Base-by-base conservation (phyloP, 345 rosid genomes). In the Durio zibethinus region DNA sequence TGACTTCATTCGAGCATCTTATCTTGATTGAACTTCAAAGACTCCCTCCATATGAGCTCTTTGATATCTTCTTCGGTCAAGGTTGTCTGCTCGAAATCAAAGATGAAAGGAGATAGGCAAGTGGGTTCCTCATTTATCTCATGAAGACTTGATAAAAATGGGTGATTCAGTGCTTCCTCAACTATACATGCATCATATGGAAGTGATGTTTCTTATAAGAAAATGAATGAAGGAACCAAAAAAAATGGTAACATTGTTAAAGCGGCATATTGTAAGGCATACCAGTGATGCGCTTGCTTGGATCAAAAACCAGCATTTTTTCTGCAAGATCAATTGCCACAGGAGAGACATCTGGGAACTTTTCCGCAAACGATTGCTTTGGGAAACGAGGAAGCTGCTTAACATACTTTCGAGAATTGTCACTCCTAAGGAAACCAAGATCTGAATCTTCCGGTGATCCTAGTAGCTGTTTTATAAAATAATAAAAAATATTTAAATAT, bases 41-140 rank as follows among this genome's bases (percentile, higher is more conserved):
- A 87, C 84, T 94, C 97, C 80, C 80, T 81, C 88, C 83, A 91
- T 76, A 94, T 86, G 33, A 94, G 93, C 83, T 90, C 94, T 78
- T 87, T 94, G 29, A 94, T 91, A 48, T 92, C 97, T 54, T 92
- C 87, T 88, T 91, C 98, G 57, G 78, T 87, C 85, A 92, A 84
- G 36, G 77, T 75, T 18, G 82, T 77, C 76, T 90, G 92, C 80
- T 94, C 98, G 31, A 92, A 92, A 85, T 92, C 93, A 12, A 94
- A 92, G 62, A 76, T 56, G 54, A 94, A 94, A 40, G 97, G 90
- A 53, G 87, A 78, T 12, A 82, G 82, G 76, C 97, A 92, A 2
- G 80, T 89, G 4, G 97, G 98, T 86, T 92, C 97, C 74, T 90
- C 98, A 2, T 94, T 94, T 87, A 92, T 89, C 92, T 92, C 98